These are phyloP conservation scores for Phytophthora sp. DNA, from an alignment of 352 stramenopile species.

Conservation along the genomic window DNA sequence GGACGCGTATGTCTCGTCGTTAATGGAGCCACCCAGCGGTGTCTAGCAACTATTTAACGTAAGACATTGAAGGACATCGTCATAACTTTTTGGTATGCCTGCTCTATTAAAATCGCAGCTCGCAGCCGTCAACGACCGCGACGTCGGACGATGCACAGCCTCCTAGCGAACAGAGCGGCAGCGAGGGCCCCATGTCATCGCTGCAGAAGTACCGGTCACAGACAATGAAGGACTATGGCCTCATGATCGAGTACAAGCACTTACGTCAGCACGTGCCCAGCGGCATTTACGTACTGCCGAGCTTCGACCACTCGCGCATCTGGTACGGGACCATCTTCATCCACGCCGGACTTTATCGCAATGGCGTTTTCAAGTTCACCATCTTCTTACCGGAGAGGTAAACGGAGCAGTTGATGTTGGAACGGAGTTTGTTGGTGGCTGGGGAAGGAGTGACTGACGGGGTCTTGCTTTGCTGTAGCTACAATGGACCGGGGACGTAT, in stretches of 20 bases:
- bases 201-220: conserved; percentile 86
- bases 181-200: conserved; percentile 73
- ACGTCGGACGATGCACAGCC: conserved; percentile 17
- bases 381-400: conserved; percentile 83
- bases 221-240: conserved; percentile 94
- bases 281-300: conserved; percentile 96
- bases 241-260: conserved; percentile 98
- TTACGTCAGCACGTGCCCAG: conserved; percentile 93
- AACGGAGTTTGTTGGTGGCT: neutral
- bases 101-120: conserved; percentile 19
- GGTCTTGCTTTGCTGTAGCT: conserved; percentile 59
- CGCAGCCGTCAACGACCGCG: conserved; percentile 18
- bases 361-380: conserved; percentile 98
- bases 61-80: neutral
- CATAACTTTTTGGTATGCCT: conserved; percentile 3
- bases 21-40: neutral
- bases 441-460: neutral
- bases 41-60: neutral
- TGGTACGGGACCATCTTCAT: conserved; percentile 98
- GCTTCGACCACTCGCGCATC: conserved; percentile 89
- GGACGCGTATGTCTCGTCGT: conserved; percentile 47
- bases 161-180: conserved; percentile 25
- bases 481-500: conserved; percentile 94
- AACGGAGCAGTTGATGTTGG: neutral
- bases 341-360: conserved; percentile 93